phyloP scores from a whole-genome alignment of 2,329 filamentous ascomycete species.

The Monascus ruber region DNA sequence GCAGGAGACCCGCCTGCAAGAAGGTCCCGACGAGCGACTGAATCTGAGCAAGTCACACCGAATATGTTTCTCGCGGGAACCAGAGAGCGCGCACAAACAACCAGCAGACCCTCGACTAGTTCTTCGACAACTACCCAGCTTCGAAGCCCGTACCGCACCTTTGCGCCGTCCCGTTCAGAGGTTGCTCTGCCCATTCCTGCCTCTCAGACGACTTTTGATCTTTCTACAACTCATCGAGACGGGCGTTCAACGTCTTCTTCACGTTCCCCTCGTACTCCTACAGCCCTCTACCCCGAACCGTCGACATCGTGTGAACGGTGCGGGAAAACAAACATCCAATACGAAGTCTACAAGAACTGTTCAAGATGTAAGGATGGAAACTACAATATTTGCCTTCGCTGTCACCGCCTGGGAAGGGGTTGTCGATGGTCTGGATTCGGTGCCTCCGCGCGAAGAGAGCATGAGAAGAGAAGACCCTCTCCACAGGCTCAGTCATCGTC shows the following conservation, averaged over 20 bases:
- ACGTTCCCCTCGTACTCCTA: constrained; percentile 6
- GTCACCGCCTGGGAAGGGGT: constrained; percentile 65
- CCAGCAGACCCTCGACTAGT: constrained; percentile 12
- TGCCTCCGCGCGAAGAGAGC: constrained; percentile 55
- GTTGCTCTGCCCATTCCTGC: constrained; percentile 6
- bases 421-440: constrained; percentile 91
- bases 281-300: constrained; percentile 52
- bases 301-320: constrained; percentile 65
- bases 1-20: constrained; percentile 13
- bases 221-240: neutral
- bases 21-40: constrained; percentile 20
- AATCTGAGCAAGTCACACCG: constrained; percentile 19
- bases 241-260: neutral
- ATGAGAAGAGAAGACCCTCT: constrained; percentile 42
- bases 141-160: constrained; percentile 17
- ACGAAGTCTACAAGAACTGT: constrained; percentile 80
- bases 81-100: constrained; percentile 12
- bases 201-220: neutral
- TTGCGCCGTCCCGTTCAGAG: constrained; percentile 19
- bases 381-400: constrained; percentile 70
- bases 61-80: constrained; percentile 13
- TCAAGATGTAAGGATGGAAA: constrained; percentile 54
- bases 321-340: constrained; percentile 60
- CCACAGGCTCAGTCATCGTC: neutral
- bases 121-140: constrained; percentile 11